Evolutionary conservation across 108 stramenopile genomes (phyloP), one percentile per base, ranked within the genome.

Genomic region (Thalassiosira profunda): DNA sequence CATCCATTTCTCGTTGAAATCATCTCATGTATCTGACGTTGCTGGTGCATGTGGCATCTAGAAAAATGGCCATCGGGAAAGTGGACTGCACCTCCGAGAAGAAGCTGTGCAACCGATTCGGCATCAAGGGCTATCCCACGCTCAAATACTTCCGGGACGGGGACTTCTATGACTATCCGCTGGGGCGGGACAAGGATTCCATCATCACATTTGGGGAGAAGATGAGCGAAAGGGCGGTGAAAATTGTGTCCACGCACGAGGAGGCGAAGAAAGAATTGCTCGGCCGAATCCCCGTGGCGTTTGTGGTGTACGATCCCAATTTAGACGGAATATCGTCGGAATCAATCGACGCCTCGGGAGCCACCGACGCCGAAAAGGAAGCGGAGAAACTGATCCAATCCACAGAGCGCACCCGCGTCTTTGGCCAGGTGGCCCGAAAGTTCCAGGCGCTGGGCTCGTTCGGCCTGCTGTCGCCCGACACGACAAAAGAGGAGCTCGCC

Each of bases 41-140:
- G 14, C 49, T 28, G 25, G 25, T 4, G 11, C 7, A 7, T 3
- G n/a, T 26, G 12, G 2, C 5, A 23, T 23, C 1, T 17, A 47
- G 64, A 4, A 83, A 89, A 77, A 67, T 95, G 84, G 80, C 94
- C 38, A 91, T 95, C 63, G 94, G 91, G 0, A 92, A 81, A 38
- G 76, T 95, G 36, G 94, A 95, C 63, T 95, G 94, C 70, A 95
- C 94, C 2, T 23, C 37, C 3, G 80, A 91, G 42, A 89, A 86
- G 52, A 1, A 18, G 8, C 37, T 92, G 23, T 95, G 94, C 54
- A 63, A 87, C 9, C 24, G 62, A 69, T 80, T 72, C 63, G 70
- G 73, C 7, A 77, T 95, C 9, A 59, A 52, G 30, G 89, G 89
- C n/a, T 95, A 86, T 76, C 94, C 94, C 12, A 92, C 94, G 9